Evolutionary conservation across 2,329 filamentous ascomycete genomes (phyloP).

Genomic region (Cordyceps cateniannulata): DNA sequence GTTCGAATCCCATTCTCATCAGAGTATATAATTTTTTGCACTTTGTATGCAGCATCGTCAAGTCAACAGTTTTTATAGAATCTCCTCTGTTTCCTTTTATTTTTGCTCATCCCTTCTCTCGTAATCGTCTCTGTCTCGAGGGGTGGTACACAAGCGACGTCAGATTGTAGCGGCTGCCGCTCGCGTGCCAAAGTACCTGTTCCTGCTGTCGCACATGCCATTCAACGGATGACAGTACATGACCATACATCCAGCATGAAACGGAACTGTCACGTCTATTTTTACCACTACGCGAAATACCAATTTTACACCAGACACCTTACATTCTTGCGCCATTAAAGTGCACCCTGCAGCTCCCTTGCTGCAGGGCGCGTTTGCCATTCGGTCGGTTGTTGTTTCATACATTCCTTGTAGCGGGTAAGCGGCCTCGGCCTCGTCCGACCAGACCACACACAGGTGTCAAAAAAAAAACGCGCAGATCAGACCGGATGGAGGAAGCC

Average conservation of each 20-base stretch:
- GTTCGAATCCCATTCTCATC: slow-evolving; percentile 13
- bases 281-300: no score
- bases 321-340: not conserved
- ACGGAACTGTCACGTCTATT: no score
- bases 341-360: not conserved
- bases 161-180: no score
- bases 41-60: not conserved
- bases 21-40: not conserved
- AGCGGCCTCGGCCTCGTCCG: no score
- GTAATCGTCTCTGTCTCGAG: no score
- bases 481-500: not conserved
- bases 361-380: not conserved
- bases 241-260: no score
- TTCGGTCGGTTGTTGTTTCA: not conserved
- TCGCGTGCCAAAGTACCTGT: no score
- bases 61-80: no score
- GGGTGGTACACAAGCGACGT: no score
- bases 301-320: no score
- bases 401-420: not conserved
- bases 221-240: no score
- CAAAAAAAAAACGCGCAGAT: not conserved
- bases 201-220: no score
- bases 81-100: not conserved
- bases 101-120: not conserved
- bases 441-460: not conserved